Evolutionary conservation across 345 rosid species (phyloP).

Genomic region (Raphanus sativus): DNA sequence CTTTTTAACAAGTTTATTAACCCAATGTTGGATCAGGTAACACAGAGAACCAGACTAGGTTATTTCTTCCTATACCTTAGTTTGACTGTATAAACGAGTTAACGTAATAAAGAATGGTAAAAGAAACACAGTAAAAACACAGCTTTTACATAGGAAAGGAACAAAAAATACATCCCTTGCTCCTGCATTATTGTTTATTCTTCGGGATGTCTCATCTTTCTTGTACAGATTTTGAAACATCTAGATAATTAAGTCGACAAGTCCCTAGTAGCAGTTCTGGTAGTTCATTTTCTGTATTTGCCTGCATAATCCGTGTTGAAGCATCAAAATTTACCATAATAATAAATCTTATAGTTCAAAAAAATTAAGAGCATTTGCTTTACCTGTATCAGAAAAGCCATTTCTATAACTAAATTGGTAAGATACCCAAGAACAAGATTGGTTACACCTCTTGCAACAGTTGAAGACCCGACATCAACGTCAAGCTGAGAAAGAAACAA

Average conservation of each 20-base stretch:
- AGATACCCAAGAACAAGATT: constrained; percentile 82
- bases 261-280: constrained; percentile 87
- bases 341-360: background rate
- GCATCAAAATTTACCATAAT: background rate
- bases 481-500: constrained; percentile 49
- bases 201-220: constrained; percentile 34
- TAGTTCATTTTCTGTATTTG: constrained; percentile 78
- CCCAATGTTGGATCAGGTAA: constrained; percentile 8
- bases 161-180: constrained; percentile 7
- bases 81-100: constrained; percentile 5
- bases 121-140: constrained; percentile 20
- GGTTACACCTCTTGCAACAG: constrained; percentile 80
- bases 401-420: constrained; percentile 76
- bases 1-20: constrained; percentile 18
- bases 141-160: constrained; percentile 14
- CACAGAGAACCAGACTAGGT: constrained; percentile 10
- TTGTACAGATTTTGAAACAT: constrained; percentile 55
- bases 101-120: background rate
- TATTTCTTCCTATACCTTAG: background rate
- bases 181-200: background rate
- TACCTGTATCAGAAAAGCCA: constrained; percentile 95
- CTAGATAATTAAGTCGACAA: constrained; percentile 70
- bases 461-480: constrained; percentile 88
- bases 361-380: background rate
- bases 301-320: constrained; percentile 46